A percentile compares a stretch with the other conserved stretches of the same genome.
These are phyloP conservation scores for Rutstroemia sp. DNA, from an alignment of 2,329 filamentous ascomycete species.

Conservation along the genomic window DNA sequence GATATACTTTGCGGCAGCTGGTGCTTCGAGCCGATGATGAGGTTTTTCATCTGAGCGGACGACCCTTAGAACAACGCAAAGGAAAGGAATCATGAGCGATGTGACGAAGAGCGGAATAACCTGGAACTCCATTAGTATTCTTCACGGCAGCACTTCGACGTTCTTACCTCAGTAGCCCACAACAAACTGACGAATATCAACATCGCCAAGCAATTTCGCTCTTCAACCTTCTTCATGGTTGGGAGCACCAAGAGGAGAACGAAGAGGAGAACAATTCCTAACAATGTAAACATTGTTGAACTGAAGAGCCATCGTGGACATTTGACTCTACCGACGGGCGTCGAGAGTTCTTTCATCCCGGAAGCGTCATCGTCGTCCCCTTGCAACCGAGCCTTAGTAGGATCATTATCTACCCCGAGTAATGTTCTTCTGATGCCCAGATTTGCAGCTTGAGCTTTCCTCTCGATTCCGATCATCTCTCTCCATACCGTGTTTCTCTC, in stretches of 20 bases:
- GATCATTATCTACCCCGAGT: constrained; percentile 66
- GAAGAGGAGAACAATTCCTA: constrained; percentile 68
- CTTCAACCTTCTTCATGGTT: constrained; percentile 79
- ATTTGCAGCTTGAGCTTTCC: constrained; percentile 88
- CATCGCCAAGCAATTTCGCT: constrained; percentile 94
- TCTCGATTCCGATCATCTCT: constrained; percentile 96
- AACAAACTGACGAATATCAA: constrained; percentile 87
- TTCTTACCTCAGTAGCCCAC: constrained; percentile 85
- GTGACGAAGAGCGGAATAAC: constrained; percentile 97
- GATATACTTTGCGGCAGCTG: constrained; percentile 73
- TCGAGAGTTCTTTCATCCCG: constrained; percentile 61
- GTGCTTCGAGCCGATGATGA: constrained; percentile 65
- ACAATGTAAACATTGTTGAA: constrained; percentile 69
- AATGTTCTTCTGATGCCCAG: constrained; percentile 72
- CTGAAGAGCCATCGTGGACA: constrained; percentile 80
- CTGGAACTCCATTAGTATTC: constrained; percentile 35
- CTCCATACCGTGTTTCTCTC: constrained; percentile 98
- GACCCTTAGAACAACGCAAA: constrained; percentile 80
- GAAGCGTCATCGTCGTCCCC: constrained; percentile 68
- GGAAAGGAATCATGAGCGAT: constrained; percentile 85
- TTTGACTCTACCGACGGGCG: constrained; percentile 70
- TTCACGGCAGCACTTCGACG: constrained; percentile 6
- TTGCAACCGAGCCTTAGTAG: constrained; percentile 63
- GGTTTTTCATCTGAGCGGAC: constrained; percentile 70
- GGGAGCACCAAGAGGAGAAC: constrained; percentile 65